Base-by-base conservation (phyloP, 2,329 filamentous ascomycete species). In the Epichloe sibirici region DNA sequence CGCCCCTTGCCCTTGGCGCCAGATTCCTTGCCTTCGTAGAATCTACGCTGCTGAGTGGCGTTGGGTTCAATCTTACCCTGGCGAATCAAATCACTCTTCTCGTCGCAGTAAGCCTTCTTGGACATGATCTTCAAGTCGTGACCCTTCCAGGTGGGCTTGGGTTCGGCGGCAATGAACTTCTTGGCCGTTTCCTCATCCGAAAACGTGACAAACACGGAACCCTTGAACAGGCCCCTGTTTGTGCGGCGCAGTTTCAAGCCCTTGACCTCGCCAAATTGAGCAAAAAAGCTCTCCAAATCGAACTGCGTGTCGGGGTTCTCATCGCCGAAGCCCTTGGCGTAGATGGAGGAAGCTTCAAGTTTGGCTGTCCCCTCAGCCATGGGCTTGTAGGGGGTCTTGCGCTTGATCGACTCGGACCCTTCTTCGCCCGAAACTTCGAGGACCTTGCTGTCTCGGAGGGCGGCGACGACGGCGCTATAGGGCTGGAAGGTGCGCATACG, bases 401-500 rank as follows among this genome's bases (percentile, higher is more conserved):
- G 89, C 66, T 83, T 84, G 63, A 91, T 69, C 43, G 70, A 75
- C 78, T 93, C 82, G 57, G 82, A 69, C 55, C 83, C 84, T 58
- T 90, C 81, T 59, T 85, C 76, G 51, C 93, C 88, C 52, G 80
- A 77, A 51, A 97, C 70, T 6, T 86, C 80, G 48, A 98, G 76
- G 55, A 83, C 71, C 34, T 78, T 76, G 72, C 88, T 93, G 23
- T 86, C 80, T 68, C 85, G 86, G 50, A 97, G 79, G 38, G 93
- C 91, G 51, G 82, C 82, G 55, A 96, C 83, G 44, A 98, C 80
- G 53, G 86, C 85, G 52, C 80, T 82, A 73, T 90, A 90, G 43
- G 89, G 88, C 71, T 93, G 83, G 79, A 97, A 98, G 62, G 85
- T 86, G 59, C 83, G 85, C 94, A 98, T 98, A 68, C 94, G 90